Evolutionary conservation across 2,329 filamentous ascomycete species (phyloP), one percentile per base, ranked within the genome.

Genomic region (Mollisiaceae sp.): DNA sequence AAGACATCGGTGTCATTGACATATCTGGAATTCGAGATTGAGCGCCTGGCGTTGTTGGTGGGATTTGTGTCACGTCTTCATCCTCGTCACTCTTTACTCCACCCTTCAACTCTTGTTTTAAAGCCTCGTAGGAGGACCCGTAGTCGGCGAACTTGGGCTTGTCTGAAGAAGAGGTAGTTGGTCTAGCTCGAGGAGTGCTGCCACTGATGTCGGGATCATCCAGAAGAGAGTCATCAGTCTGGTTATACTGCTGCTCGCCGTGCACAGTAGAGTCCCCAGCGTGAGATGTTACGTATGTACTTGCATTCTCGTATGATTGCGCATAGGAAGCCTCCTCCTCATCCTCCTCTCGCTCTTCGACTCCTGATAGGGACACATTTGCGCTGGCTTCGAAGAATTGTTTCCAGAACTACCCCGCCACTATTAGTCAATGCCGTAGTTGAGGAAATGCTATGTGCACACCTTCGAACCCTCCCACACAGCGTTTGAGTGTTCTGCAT

Each of bases 371-470:
- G 12, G 94, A 97, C 32, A 99, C 94, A 75, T 99, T 98, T 77
- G 95, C 95, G 57, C 94, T 97, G 41, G 95, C 93, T 80, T 99
- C 95, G 79, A 99, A 99, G 82, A 99, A 99, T 82, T 98, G 94
- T 80, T 99, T 99, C 95, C 95, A 99, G 80, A 99, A 99, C 91
- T 96, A 75, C 68, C 68, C 67, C 66, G 60, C 68, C 54, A 63
- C 75, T 59, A 62, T 50, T 18, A 69, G 65, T 45, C n/a, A 45
- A 20, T 43, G 24, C 60, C 41, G 12, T 24, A 32, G 41, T 41
- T 12, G 20, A 57, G 20, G n/a, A 45, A 27, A 39, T 18, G 15
- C 24, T 54, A 8, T 54, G 57, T 54, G 63, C 75, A 43, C 64
- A 94, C 93, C 87, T 97, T 97, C 62, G 94, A 97, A 24, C 94